phyloP scores from a whole-genome alignment of 345 rosid species.

The Conringia planisiliqua region DNA sequence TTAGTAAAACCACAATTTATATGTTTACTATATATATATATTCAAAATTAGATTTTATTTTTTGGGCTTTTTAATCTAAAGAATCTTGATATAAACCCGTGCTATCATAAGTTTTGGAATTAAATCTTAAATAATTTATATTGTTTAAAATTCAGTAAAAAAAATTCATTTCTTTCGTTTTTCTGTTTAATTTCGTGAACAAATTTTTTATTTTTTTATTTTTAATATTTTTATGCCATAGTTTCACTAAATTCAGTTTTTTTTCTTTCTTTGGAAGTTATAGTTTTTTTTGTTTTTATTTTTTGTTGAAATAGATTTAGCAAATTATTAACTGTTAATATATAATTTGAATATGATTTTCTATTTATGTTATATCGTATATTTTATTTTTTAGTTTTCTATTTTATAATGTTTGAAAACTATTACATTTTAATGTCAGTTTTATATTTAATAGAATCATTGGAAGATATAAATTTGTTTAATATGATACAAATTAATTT shows the following conservation, averaged over 20 bases:
- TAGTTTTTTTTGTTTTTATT: background rate
- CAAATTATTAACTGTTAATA: background rate
- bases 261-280: background rate
- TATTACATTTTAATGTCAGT: background rate
- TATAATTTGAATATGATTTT: background rate
- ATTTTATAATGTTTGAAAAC: background rate
- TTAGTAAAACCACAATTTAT: background rate
- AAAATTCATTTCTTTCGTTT: background rate
- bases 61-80: no score
- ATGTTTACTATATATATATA: no score
- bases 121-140: background rate
- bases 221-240: background rate
- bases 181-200: background rate
- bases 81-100: background rate
- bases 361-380: background rate
- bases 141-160: background rate
- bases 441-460: background rate
- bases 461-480: background rate
- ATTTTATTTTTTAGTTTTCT: background rate
- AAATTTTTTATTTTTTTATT: background rate
- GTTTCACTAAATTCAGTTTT: background rate
- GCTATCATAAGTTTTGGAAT: background rate
- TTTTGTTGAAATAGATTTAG: background rate
- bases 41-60: no score
- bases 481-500: background rate